These are phyloP conservation scores for Sporobolomyces pararoseus DNA, from an alignment of 768 basidiomycete genomes.

Conservation along the genomic window DNA sequence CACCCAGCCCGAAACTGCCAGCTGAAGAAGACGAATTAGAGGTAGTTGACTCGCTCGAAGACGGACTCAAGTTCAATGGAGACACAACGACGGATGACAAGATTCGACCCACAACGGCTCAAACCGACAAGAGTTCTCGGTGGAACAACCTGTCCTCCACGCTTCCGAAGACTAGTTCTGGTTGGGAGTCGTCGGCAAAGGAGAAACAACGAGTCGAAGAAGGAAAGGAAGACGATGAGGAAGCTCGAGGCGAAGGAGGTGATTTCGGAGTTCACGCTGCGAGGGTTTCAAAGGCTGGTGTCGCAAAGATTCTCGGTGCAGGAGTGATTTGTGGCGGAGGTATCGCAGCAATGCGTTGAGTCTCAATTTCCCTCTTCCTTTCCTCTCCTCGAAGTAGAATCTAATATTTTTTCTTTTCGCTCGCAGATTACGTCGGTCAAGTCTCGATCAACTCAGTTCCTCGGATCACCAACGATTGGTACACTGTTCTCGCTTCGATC, in stretches of 20 bases:
- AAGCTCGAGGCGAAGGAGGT: conserved; percentile 16
- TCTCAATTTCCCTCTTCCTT: background rate
- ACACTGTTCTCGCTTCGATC: conserved; percentile 31
- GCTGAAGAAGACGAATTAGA: background rate
- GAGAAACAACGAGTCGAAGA: background rate
- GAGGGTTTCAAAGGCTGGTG: conserved; percentile 12
- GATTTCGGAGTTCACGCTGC: conserved; percentile 34
- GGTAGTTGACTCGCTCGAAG: conserved; percentile 5
- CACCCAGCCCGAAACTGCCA: background rate
- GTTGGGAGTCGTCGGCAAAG: background rate
- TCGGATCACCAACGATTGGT: conserved; percentile 29
- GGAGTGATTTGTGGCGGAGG: conserved; percentile 38
- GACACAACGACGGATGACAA: background rate
- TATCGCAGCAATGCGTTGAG: conserved; percentile 37
- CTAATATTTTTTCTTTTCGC: background rate
- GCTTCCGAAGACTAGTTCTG: background rate
- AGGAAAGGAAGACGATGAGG: conserved; percentile 17
- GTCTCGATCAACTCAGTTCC: conserved; percentile 32
- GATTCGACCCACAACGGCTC: background rate
- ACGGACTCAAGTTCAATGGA: background rate
- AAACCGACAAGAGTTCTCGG: background rate
- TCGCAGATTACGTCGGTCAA: conserved; percentile 40
- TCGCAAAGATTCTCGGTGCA: conserved; percentile 30
- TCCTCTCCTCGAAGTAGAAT: background rate
- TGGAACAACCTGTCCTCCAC: background rate